phyloP scores from a whole-genome alignment of 2,329 filamentous ascomycete genomes.

The Penicillium sp. region DNA sequence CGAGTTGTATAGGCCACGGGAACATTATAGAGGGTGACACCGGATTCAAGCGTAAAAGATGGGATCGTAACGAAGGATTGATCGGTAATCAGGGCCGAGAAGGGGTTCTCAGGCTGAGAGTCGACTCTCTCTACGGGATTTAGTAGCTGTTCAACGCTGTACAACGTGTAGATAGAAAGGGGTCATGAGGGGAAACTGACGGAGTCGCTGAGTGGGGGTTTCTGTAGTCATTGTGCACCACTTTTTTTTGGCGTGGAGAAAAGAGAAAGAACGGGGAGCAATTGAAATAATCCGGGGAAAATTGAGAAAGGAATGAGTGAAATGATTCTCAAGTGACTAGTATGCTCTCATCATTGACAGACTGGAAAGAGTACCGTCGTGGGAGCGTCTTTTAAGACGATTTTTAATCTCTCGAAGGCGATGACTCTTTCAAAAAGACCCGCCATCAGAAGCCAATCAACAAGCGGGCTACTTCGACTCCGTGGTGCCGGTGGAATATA shows the following conservation, averaged over 20 bases:
- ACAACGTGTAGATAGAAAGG: slow-evolving; percentile 6
- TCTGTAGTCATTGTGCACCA: slow-evolving; percentile 32
- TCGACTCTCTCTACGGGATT: slow-evolving; percentile 60
- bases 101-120: slow-evolving; percentile 88
- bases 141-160: slow-evolving; percentile 49
- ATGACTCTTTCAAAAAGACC: slow-evolving; percentile 16
- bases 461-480: not conserved
- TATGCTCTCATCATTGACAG: slow-evolving; percentile 6
- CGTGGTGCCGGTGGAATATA: not conserved
- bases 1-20: slow-evolving; percentile 69
- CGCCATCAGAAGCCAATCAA: slow-evolving; percentile 8
- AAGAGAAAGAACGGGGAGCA: not conserved
- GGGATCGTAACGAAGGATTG: slow-evolving; percentile 87
- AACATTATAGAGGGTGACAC: slow-evolving; percentile 78
- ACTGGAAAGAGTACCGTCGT: not conserved
- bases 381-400: not conserved
- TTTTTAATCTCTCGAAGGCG: not conserved
- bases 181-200: slow-evolving; percentile 42
- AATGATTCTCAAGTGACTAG: not conserved
- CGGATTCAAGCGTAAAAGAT: slow-evolving; percentile 90
- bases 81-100: slow-evolving; percentile 81
- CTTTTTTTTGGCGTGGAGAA: not conserved
- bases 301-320: not conserved
- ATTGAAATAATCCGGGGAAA: not conserved
- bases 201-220: slow-evolving; percentile 33